Evolutionary conservation across 345 rosid species (phyloP), one percentile per base, ranked within the genome.

Genomic region (Sonneratia caseolaris): DNA sequence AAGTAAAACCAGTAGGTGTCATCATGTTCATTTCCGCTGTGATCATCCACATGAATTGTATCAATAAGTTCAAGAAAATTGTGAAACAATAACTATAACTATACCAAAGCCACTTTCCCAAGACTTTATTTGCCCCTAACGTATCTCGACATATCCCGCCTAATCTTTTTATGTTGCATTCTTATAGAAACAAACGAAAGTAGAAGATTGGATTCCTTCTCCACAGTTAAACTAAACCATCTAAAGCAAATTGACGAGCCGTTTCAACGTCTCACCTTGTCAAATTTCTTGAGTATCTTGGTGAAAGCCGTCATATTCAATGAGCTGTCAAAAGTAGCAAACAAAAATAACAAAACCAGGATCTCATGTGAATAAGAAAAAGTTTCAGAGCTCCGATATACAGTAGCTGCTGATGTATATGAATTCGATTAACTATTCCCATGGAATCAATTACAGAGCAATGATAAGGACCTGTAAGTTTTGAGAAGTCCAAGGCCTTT

Each of bases 241-340:
- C 66, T 35, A 62, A 62, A 27, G 37, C 66, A 62, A 62, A 27
- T 42, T 10, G 37, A 68, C 43, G 37, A 68, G 38, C 19, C 5
- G 27, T 32, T 35, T 3, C 66, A 35, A 0, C 35, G 21, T 61
- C 72, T 68, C 82, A 92, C 99, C 99, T 95, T 95, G 79, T 95
- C 97, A 74, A 95, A 95, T 84, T 95, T 95, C 86, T 95, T 95
- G 59, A 95, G 81, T 73, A 95, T 95, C 78, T 95, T 95, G 3
- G 88, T 80, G 66, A 92, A 95, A 22, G 99, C 98, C 82, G 85
- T 78, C 96, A 92, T 92, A 71, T 95, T 95, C 59, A 95, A 72
- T 35, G 97, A 88, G 84, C 99, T 95, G 94, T 76, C 45, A 66
- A 40, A 76, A 59, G 53, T 51, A 24, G 59, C 24, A 36, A 59